Conservation (phyloP, 1,284 basidiomycete genomes). For the Trichosporon ovoides region DNA sequence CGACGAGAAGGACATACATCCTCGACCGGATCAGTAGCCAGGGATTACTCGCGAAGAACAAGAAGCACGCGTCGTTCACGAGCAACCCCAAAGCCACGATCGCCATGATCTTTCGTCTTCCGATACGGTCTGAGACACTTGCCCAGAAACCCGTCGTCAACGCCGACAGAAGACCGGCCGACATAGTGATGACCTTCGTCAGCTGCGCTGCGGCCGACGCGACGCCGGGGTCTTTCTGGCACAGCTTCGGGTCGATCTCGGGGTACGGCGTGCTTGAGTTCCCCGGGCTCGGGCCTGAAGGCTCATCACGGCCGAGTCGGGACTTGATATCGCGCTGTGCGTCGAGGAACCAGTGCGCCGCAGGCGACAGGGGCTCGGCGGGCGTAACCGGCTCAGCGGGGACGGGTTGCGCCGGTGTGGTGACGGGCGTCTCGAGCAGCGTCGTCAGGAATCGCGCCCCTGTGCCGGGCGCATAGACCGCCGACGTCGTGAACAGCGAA, state of each 20-base stretch:
- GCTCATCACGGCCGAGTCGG: not conserved
- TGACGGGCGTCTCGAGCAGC: too few species aligned
- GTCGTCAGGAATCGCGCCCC: too few species aligned
- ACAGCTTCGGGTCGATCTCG: conserved; percentile 50
- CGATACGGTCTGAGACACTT: conserved; percentile 70
- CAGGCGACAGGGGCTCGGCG: conserved; percentile 25
- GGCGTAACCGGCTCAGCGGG: not conserved
- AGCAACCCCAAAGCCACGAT: conserved; percentile 67
- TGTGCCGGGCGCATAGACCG: conserved; percentile 49
- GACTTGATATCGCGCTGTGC: conserved; percentile 38
- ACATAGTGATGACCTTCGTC: conserved; percentile 64
- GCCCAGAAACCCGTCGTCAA: conserved; percentile 87
- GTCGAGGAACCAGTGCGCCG: conserved; percentile 44
- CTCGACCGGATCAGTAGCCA: conserved; percentile 57
- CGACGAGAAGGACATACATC: conserved; percentile 68
- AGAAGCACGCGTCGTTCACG: conserved; percentile 62
- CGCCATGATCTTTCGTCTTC: conserved; percentile 69
- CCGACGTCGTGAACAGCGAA: too few species aligned
- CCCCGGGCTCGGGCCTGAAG: not conserved
- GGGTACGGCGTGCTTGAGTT: conserved; percentile 23
- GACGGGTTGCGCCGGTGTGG: not conserved
- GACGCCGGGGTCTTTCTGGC: conserved; percentile 66
- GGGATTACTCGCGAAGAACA: conserved; percentile 67
- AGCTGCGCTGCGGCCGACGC: conserved; percentile 67
- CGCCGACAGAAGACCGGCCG: conserved; percentile 73